Conservation (phyloP, 73 alveolate species). For the Effrenium voratum region DNA sequence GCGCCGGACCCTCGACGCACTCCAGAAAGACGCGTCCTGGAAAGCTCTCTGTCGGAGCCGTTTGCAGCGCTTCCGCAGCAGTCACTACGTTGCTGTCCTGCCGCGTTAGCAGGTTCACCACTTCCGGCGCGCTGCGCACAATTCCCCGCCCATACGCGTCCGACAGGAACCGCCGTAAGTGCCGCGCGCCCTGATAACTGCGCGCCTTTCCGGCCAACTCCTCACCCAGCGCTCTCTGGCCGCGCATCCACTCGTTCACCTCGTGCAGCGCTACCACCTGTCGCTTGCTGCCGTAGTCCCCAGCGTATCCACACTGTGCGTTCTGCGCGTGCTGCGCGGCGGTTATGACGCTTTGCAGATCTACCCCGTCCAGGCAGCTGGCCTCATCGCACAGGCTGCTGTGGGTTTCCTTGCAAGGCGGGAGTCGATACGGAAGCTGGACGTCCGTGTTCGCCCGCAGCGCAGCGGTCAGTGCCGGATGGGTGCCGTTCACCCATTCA, state of each 20-base stretch:
- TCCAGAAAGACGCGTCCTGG: not conserved
- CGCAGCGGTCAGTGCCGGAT: not conserved
- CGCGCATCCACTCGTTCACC: not conserved
- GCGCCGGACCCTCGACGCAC: not conserved
- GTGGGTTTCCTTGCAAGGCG: not conserved
- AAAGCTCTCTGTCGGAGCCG: not conserved
- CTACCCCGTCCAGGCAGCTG: not conserved
- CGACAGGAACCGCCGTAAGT: not conserved
- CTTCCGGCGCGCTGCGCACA: not conserved
- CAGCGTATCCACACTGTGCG: not conserved
- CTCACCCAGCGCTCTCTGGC: not conserved
- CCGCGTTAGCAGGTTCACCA: not conserved
- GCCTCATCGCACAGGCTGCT: not conserved
- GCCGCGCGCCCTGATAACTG: not conserved
- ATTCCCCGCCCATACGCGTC: not conserved
- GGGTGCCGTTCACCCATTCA: not conserved
- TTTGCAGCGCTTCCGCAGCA: not conserved
- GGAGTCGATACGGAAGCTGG: not conserved
- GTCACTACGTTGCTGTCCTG: not conserved
- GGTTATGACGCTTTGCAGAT: not conserved
- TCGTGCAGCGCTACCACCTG: not conserved
- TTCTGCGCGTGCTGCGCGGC: not conserved
- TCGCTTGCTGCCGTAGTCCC: not conserved
- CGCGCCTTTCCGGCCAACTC: not conserved
- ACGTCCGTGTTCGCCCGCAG: not conserved